Evolutionary conservation across 2,329 filamentous ascomycete genomes (phyloP), one percentile per base, ranked within the genome.

Genomic region (Metarhizium album): DNA sequence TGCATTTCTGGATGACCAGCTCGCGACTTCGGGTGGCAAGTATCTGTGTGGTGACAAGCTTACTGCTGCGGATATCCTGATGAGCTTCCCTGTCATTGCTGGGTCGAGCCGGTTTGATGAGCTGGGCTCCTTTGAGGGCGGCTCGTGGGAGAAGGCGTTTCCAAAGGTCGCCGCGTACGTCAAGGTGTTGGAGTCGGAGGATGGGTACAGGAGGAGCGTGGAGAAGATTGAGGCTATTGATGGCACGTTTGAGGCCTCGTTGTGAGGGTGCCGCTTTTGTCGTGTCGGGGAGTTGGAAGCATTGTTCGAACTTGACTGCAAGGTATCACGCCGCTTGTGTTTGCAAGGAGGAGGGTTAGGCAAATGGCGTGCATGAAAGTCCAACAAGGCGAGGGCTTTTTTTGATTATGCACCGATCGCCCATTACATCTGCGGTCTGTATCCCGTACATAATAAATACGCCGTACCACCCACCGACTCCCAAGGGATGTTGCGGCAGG

Each of bases 41-140:
- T 80, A 75, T 59, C 64, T 80, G 24, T 79, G 76, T 56, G 74
- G 76, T 23, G 59, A 65, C 20, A 58, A 64, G 42, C 67, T 80
- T 48, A 75, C 74, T 2, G 71, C 75, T 1, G 77, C 74, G 6
- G 76, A 79, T 54, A 73, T 80, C 51, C 62, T 79, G 49, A 63
- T 79, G 57, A 76, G 74, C 62, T 80, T 75, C 63, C 71, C 70
- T 14, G 63, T 80, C 50, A 69, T 80, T 47, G 68, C 68, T 9
- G 67, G 67, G 35, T 67, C 69, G 56, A 58, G 62, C 14, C 64
- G 64, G 49, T 63, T 75, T 42, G 64, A 70, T 27, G 57, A 59
- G 0, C 64, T 75, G 53, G 72, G 70, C 7, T 58, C 57, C 24
- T 78, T 70, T 64, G 64, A 71, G 50, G 64, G 60, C 3, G 69